Conservation (phyloP, 495 filamentous ascomycete genomes). For the Friedmanniomyces endolithicus region DNA sequence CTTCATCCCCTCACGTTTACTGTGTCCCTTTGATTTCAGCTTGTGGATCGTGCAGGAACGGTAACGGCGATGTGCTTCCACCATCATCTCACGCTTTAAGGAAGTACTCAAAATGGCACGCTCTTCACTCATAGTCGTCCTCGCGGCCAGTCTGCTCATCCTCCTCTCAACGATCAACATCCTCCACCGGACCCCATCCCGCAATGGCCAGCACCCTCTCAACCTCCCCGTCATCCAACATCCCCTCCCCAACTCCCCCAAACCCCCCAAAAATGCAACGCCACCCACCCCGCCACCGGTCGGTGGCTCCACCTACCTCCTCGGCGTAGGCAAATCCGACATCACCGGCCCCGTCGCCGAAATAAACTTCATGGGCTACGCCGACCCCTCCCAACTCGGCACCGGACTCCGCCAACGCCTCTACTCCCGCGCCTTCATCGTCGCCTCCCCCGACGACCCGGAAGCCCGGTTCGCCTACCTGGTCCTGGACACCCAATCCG, state of each 20-base stretch:
- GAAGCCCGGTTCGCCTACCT: slow-evolving; percentile 75
- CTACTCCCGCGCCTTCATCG: slow-evolving; percentile 82
- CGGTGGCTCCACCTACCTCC: slow-evolving; percentile 42
- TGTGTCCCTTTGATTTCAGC: too few relatives aligned
- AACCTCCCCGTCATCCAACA: slow-evolving; percentile 8
- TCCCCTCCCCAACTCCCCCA: not conserved
- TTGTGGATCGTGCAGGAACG: too few relatives aligned
- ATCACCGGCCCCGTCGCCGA: slow-evolving; percentile 94
- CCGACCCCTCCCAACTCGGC: slow-evolving; percentile 72
- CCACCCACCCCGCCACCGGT: slow-evolving; percentile 1
- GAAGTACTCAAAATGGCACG: slow-evolving; percentile 8
- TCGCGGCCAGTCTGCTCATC: slow-evolving; percentile 13
- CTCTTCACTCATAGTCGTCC: slow-evolving; percentile 4
- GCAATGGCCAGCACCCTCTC: not conserved
- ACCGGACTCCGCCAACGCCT: slow-evolving; percentile 80
- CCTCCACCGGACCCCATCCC: not conserved
- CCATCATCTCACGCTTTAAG: not conserved
- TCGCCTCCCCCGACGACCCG: slow-evolving; percentile 54
- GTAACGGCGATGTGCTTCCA: too few relatives aligned
- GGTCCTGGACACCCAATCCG: slow-evolving; percentile 75
- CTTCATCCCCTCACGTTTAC: too few relatives aligned
- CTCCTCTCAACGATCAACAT: slow-evolving; percentile 12
- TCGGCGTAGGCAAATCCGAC: slow-evolving; percentile 92
- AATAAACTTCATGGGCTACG: slow-evolving; percentile 88
- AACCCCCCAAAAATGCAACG: not conserved